Evolutionary conservation across 2,329 filamentous ascomycete genomes (phyloP).

Genomic region (Fusarium mexicanum): DNA sequence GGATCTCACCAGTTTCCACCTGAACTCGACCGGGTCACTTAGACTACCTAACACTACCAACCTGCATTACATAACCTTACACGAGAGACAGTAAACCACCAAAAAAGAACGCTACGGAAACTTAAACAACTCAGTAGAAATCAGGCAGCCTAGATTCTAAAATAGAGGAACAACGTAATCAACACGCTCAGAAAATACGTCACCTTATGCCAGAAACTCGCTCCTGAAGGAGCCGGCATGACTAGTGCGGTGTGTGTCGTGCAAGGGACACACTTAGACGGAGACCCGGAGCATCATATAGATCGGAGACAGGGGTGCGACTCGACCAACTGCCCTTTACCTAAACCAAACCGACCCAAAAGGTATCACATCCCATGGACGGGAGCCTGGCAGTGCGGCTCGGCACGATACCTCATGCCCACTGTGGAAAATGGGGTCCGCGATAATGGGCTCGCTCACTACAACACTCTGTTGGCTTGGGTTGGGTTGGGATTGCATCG

Average conservation of each 20-base stretch:
- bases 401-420: conserved; percentile 32
- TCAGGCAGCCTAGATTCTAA: conserved; percentile 6
- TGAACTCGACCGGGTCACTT: neutral
- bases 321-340: conserved; percentile 4
- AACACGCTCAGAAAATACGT: neutral
- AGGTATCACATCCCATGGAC: conserved; percentile 33
- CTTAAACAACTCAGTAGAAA: neutral
- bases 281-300: conserved; percentile 16
- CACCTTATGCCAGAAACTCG: neutral
- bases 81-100: neutral
- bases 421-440: conserved; percentile 17
- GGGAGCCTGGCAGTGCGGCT: conserved; percentile 44
- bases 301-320: conserved; percentile 18
- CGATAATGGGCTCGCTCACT: neutral
- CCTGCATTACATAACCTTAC: neutral
- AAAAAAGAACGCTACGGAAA: neutral
- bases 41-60: neutral
- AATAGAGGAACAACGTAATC: conserved; percentile 7
- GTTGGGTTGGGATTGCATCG: conserved; percentile 11
- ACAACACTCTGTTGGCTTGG: conserved; percentile 17
- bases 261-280: conserved; percentile 7
- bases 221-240: conserved; percentile 4
- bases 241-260: conserved; percentile 3
- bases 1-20: neutral
- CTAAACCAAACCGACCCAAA: neutral